Evolutionary conservation across 306 rosid species (phyloP).

Genomic region (Mimosa pudica): DNA sequence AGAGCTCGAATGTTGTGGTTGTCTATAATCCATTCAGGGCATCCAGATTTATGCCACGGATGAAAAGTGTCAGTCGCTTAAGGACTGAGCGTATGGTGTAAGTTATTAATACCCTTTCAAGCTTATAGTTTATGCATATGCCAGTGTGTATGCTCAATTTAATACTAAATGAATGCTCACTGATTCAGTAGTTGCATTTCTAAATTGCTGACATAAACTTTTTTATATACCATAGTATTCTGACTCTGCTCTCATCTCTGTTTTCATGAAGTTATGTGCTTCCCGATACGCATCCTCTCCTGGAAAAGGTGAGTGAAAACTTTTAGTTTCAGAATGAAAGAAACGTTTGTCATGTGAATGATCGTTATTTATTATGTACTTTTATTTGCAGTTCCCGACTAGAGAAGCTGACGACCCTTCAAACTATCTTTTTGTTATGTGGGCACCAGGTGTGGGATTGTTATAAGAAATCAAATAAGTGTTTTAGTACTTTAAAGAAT

Average conservation of each 20-base stretch:
- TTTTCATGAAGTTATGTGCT: conserved; percentile 53
- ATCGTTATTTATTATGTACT: neutral
- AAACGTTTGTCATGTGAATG: neutral
- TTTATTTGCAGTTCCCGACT: conserved; percentile 41
- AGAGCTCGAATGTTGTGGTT: conserved; percentile 46
- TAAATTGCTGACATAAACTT: neutral
- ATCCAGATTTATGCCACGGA: conserved; percentile 32
- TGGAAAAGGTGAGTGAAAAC: conserved; percentile 38
- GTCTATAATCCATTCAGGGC: conserved; percentile 21
- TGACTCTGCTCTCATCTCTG: neutral
- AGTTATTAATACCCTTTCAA: conserved; percentile 36
- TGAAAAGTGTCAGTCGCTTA: conserved; percentile 57
- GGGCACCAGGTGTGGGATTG: conserved; percentile 48
- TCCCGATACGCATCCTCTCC: conserved; percentile 49
- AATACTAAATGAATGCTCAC: neutral
- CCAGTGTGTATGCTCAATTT: neutral
- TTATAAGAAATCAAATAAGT: neutral
- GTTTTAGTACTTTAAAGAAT: neutral
- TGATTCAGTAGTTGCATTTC: neutral
- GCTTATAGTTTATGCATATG: no score
- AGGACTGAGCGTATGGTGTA: conserved; percentile 69
- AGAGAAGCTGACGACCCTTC: conserved; percentile 47
- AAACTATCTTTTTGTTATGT: conserved; percentile 56
- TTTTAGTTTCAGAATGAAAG: neutral
- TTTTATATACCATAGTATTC: neutral